Base-by-base conservation (phyloP, 2,329 filamentous ascomycete genomes). In the Diplodia seriata region DNA sequence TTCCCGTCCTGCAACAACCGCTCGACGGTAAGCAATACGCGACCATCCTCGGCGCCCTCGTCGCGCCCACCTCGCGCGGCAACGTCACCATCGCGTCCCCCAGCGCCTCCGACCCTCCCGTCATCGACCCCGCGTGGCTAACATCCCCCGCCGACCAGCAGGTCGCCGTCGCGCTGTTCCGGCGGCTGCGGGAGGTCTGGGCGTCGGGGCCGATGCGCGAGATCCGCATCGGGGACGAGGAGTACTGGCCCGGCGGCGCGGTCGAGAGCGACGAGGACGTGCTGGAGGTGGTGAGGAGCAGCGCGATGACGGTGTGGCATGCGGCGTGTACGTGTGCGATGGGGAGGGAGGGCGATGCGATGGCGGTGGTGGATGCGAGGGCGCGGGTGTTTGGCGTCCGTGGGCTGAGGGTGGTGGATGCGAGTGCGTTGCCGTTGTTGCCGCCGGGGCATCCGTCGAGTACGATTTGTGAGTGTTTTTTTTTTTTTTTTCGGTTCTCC, bases 351-450 rank as follows among this genome's bases (percentile, higher is more conserved):
- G 74, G 75, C 4, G 51, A 49, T 66, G 63, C 69, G 14, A 71
- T 71, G 26, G 78, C 77, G 2, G 78, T 80, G 20, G 78, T 82
- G 18, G 79, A 81, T 69, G 70, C 71, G 1, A 71, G 72, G 38
- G 78, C 76, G 38, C 74, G 72, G 54, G 80, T 82, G 23, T 74
- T 74, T 62, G 79, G 80, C 0, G 74, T 80, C 12, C 67, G 77
- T 38, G 75, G 76, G 1, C 63, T 82, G 43, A 71, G 81, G 33
- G 76, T 82, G 0, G 78, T 80, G 29, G 80, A 82, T 72, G 74
- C 76, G 3, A 71, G 69, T 18, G 71, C 72, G 23, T 74, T 79
- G 38, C 71, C 77, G 0, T 69, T 79, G 8, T 67, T 77, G 20
- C 76, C 76, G 23, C 78, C 78, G 3, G 78, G 78, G 7, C 61